Percentiles rank a stretch among this genome's conserved stretches.
These are phyloP conservation scores for Didymella sp. DNA, from an alignment of 2,329 filamentous ascomycete species.

Conservation along the genomic window DNA sequence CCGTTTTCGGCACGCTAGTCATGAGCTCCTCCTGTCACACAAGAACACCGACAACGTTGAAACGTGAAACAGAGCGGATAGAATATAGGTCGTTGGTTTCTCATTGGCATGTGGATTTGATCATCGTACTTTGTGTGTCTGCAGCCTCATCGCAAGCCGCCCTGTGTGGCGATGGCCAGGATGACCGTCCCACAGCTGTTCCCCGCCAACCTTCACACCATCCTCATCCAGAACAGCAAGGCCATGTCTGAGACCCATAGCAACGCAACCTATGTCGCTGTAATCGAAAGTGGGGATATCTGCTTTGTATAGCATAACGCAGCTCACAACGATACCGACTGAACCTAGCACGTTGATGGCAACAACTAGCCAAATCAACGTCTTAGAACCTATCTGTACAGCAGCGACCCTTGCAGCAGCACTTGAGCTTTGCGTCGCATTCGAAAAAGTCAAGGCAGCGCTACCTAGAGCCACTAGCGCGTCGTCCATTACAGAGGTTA, in stretches of 20 bases:
- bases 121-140: not conserved
- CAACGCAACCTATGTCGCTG: not conserved
- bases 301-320: not conserved
- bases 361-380: not conserved
- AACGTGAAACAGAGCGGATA: not conserved
- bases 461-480: not conserved
- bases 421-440: not conserved
- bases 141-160: not conserved
- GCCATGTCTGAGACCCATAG: not conserved
- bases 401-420: not conserved
- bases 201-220: not conserved
- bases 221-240: not conserved
- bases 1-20: slow-evolving; percentile 12
- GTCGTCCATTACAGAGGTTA: not conserved
- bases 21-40: not conserved
- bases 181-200: not conserved
- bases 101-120: not conserved
- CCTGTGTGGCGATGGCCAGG: not conserved
- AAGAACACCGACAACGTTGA: not conserved
- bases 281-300: not conserved
- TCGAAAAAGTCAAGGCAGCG: not conserved
- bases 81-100: not conserved
- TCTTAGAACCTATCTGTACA: not conserved
- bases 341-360: not conserved
- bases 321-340: not conserved